Base-by-base conservation (phyloP, 257 asterid species). In the Coffea eugenioides region DNA sequence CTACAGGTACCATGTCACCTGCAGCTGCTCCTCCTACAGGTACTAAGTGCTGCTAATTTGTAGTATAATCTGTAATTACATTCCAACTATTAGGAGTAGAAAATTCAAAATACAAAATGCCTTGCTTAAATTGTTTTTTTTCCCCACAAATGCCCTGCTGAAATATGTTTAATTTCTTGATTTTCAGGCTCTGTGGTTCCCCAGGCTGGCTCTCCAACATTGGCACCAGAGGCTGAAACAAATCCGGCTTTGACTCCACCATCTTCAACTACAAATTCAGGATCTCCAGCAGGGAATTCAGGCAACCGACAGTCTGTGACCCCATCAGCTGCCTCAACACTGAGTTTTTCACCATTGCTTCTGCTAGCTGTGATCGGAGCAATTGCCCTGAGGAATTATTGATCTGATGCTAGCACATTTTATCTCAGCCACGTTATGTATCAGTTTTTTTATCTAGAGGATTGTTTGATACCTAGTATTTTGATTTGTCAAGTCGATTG, bases 1-100 rank as follows among this genome's bases (percentile, higher is more conserved):
- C 87, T 64, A 76, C 86, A 84, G 89, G 89, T 86, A 86, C 23
- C 54, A 12, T 23, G 23, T 57, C 89, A 46, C 87, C 89, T 71
- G 82, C 59, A 77, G 46, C 80, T 34, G 25, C 83, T 54, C 86
- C 86, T 76, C 59, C 87, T 64, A 76, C 86, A 84, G 89, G 89
- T 86, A 86, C 23, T 64, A 12, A 62, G 15, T 39, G 43, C 23
- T 6, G 8, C 27, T 49, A 3, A 25, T 18, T 68, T 21, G 14
- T 52, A 27, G 10, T 2, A 34, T 80, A 15, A n/a, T 20, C 8
- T 1, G 9, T 3, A 21, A 13, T 43, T 3, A 27, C 8, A 6
- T 31, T 13, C 23, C 2, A 14, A 7, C 23, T 12, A 11, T 2
- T 2, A 14, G n/a, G 23, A 56, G 62, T 18, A 16, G 62, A 11